Evolutionary conservation across 2,329 filamentous ascomycete genomes (phyloP).

Genomic region (Aspergillus sp.): DNA sequence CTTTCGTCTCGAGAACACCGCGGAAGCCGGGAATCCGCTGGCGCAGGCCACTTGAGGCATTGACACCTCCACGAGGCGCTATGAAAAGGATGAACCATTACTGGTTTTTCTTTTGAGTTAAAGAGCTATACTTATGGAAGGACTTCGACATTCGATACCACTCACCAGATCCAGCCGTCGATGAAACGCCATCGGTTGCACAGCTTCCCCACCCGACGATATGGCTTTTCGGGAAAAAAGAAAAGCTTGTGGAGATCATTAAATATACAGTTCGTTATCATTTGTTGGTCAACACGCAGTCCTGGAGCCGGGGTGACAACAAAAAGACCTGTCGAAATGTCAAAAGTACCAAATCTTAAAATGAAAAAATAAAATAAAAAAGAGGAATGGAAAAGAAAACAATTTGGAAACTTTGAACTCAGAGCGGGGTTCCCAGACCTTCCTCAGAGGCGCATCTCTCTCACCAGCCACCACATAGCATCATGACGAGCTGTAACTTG

Average conservation of each 20-base stretch:
- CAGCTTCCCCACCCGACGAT: background rate
- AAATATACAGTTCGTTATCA: background rate
- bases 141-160: background rate
- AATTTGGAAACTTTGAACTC: background rate
- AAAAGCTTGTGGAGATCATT: constrained; percentile 6
- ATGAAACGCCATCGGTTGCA: background rate
- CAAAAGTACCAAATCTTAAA: constrained; percentile 20
- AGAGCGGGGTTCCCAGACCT: background rate
- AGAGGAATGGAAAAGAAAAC: background rate
- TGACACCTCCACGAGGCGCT: background rate
- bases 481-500: constrained; percentile 10
- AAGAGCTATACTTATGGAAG: background rate
- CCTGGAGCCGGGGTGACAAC: background rate
- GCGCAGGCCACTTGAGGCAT: background rate
- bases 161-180: background rate
- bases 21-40: background rate
- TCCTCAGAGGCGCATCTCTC: background rate
- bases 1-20: background rate
- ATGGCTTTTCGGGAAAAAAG: constrained; percentile 10
- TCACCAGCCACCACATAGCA: background rate
- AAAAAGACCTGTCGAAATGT: constrained; percentile 18
- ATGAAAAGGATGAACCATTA: background rate
- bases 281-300: background rate
- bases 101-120: background rate
- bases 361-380: background rate